Conservation (phyloP, 805 yeast genomes). For the Debaryomyces tyrocola region DNA sequence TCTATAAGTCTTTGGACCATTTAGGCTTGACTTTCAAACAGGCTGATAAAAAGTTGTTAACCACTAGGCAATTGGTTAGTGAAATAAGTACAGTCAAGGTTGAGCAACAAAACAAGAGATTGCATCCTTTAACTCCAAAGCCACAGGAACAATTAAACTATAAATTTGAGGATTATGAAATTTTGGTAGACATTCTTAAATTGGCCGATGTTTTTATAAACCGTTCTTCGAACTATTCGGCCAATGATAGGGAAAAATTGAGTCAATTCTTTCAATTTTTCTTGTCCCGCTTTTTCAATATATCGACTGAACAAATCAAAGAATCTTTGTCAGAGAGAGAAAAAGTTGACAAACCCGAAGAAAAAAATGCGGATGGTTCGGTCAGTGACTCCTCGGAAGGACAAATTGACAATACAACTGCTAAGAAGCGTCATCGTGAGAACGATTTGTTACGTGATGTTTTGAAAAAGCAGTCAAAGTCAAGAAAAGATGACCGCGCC, state of each 20-base stretch:
- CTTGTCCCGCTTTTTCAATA: slow-evolving; percentile 67
- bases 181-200: slow-evolving; percentile 71
- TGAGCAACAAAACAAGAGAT: slow-evolving; percentile 83
- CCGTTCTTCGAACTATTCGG: slow-evolving; percentile 72
- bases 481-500: slow-evolving; percentile 34
- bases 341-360: background rate
- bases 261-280: slow-evolving; percentile 70
- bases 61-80: slow-evolving; percentile 85
- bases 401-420: slow-evolving; percentile 15
- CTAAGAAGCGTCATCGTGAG: slow-evolving; percentile 54
- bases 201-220: slow-evolving; percentile 66
- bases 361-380: slow-evolving; percentile 6
- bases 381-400: slow-evolving; percentile 12
- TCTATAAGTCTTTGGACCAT: slow-evolving; percentile 91
- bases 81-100: slow-evolving; percentile 91
- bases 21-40: slow-evolving; percentile 95
- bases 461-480: slow-evolving; percentile 49
- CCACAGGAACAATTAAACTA: slow-evolving; percentile 76
- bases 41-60: slow-evolving; percentile 87
- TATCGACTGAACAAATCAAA: slow-evolving; percentile 46
- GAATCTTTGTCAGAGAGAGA: slow-evolving; percentile 2
- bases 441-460: slow-evolving; percentile 61
- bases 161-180: slow-evolving; percentile 60
- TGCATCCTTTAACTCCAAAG: slow-evolving; percentile 82
- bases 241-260: slow-evolving; percentile 75